Percentiles rank a stretch among this genome's conserved stretches.
phyloP scores from a whole-genome alignment of 495 filamentous ascomycete species.

The Penicillium turbatum region DNA sequence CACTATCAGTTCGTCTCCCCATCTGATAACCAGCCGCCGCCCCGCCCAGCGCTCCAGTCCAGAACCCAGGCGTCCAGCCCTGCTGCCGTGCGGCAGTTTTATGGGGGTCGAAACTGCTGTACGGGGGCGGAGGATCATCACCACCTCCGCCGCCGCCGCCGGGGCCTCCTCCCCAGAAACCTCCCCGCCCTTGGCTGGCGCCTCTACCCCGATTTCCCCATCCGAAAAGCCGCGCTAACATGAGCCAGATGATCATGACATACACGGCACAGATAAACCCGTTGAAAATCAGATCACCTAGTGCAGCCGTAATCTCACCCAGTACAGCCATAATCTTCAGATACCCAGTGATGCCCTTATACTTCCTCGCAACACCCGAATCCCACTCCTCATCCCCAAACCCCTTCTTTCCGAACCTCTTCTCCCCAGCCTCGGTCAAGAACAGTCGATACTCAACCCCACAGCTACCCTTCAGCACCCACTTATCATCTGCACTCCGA shows the following conservation, averaged over 20 bases:
- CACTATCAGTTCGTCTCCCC: constrained; percentile 46
- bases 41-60: constrained; percentile 70
- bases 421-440: constrained; percentile 76
- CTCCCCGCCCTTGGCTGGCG: constrained; percentile 19
- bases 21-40: constrained; percentile 67
- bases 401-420: constrained; percentile 52
- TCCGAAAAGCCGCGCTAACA: constrained; percentile 23
- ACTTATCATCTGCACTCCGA: constrained; percentile 64
- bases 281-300: constrained; percentile 44
- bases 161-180: constrained; percentile 44
- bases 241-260: constrained; percentile 27
- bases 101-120: not conserved
- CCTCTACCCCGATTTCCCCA: constrained; percentile 8
- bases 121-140: constrained; percentile 34
- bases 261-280: constrained; percentile 43
- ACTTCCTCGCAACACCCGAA: not conserved
- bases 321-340: constrained; percentile 14
- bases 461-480: constrained; percentile 84
- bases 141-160: constrained; percentile 51
- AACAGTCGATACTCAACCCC: constrained; percentile 86
- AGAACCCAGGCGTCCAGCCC: constrained; percentile 83
- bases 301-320: constrained; percentile 15
- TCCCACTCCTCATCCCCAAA: not conserved
- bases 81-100: constrained; percentile 28
- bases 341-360: not conserved